Evolutionary conservation across 805 yeast genomes (phyloP).

Genomic region (Zygoascus tannicola): DNA sequence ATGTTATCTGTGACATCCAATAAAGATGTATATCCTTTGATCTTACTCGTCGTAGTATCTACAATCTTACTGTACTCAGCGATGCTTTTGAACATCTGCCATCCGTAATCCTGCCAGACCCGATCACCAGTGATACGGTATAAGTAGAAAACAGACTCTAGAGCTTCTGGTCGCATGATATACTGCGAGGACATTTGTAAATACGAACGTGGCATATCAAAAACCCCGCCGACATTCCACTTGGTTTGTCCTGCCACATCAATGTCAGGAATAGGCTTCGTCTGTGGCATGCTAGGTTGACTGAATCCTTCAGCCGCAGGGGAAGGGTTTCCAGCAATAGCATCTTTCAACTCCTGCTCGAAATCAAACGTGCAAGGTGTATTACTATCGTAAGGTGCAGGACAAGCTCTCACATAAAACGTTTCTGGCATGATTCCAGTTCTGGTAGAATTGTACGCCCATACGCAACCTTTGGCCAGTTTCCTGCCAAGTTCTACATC

Average conservation of each 20-base stretch:
- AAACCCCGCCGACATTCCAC: slow-evolving; percentile 19
- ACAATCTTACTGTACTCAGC: slow-evolving; percentile 19
- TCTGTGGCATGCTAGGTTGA: slow-evolving; percentile 5
- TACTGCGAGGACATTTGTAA: slow-evolving; percentile 28
- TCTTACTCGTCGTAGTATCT: slow-evolving; percentile 24
- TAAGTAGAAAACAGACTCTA: slow-evolving; percentile 51
- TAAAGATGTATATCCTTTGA: slow-evolving; percentile 32
- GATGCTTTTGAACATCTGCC: slow-evolving; percentile 36
- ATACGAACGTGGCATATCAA: slow-evolving; percentile 18
- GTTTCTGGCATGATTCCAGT: slow-evolving; percentile 39
- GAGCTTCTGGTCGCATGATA: slow-evolving; percentile 50
- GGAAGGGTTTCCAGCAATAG: background rate
- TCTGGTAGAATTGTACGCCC: slow-evolving; percentile 31
- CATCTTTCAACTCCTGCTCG: slow-evolving; percentile 1
- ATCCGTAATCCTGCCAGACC: slow-evolving; percentile 47
- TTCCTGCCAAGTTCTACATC: slow-evolving; percentile 35
- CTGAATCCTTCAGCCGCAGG: background rate
- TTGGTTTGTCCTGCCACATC: slow-evolving; percentile 16
- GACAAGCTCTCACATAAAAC: slow-evolving; percentile 25
- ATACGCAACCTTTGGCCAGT: slow-evolving; percentile 42
- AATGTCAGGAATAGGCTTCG: slow-evolving; percentile 1
- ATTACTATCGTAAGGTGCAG: slow-evolving; percentile 2
- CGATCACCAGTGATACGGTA: slow-evolving; percentile 53
- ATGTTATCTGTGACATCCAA: slow-evolving; percentile 33
- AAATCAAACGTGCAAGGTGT: slow-evolving; percentile 9